Evolutionary conservation across 106 monocot genomes (phyloP).

Genomic region (Apostasia shenzhenica): DNA sequence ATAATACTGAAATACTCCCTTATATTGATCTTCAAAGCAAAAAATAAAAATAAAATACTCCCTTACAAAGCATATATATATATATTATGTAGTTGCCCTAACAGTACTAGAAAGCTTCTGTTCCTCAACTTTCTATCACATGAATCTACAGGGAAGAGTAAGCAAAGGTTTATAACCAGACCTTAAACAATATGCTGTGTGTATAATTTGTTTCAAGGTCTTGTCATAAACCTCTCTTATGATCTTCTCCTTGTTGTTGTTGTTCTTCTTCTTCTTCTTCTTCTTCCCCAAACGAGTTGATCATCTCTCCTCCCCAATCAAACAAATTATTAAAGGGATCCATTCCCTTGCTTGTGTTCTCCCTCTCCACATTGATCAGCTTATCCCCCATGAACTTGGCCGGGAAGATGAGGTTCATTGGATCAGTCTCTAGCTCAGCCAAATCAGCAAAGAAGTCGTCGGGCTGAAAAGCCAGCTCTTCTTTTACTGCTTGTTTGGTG

Average conservation of each 20-base stretch:
- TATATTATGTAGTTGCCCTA: conserved; percentile 13
- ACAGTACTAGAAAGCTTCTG: conserved; percentile 30
- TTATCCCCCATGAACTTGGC: conserved; percentile 1
- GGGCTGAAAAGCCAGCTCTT: neutral
- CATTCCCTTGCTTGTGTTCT: conserved; percentile 11
- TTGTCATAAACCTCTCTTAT: conserved; percentile 20
- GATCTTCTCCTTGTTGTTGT: neutral
- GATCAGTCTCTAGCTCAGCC: conserved; percentile 9
- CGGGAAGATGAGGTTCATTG: conserved; percentile 14
- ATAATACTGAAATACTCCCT: too few relatives aligned
- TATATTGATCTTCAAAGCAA: too few relatives aligned
- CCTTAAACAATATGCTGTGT: neutral
- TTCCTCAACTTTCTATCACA: conserved; percentile 57
- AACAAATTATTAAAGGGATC: conserved; percentile 40
- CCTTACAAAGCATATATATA: too few relatives aligned
- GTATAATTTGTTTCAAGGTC: conserved; percentile 8
- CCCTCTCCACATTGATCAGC: conserved; percentile 1
- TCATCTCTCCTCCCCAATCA: conserved; percentile 26
- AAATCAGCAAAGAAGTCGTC: conserved; percentile 15
- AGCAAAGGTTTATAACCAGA: conserved; percentile 17
- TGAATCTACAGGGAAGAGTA: conserved; percentile 2
- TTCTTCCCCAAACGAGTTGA: conserved; percentile 1
- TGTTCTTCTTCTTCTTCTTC: neutral
- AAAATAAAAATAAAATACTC: too few relatives aligned
- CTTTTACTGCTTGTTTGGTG: too few relatives aligned